Conservation (phyloP, 352 stramenopile species). For the Globisporangium iwayamae region DNA sequence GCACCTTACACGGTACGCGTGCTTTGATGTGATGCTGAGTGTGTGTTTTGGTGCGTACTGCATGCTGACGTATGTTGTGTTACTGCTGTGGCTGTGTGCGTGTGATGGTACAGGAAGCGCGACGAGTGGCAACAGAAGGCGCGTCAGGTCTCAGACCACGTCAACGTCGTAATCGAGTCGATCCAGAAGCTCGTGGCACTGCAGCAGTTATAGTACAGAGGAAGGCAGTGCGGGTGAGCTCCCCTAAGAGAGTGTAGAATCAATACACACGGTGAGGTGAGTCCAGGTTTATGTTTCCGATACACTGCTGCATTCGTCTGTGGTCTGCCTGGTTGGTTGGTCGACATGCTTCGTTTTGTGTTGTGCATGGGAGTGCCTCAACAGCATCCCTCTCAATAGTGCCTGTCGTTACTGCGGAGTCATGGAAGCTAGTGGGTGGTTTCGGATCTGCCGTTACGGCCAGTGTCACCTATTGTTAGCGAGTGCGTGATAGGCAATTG, state of each 20-base stretch:
- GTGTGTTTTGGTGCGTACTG: background rate
- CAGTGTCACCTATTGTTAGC: background rate
- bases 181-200: slow-evolving; percentile 74
- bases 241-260: background rate
- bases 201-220: slow-evolving; percentile 25
- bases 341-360: background rate
- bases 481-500: background rate
- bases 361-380: too few species aligned
- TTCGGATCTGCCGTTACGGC: background rate
- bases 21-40: background rate
- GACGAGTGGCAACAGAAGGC: slow-evolving; percentile 69
- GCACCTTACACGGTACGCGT: slow-evolving; percentile 44
- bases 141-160: slow-evolving; percentile 62
- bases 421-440: background rate
- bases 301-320: background rate
- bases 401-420: background rate
- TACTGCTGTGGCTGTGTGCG: background rate
- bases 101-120: slow-evolving; percentile 39
- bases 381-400: background rate
- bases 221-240: background rate
- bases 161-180: slow-evolving; percentile 69
- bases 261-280: slow-evolving; percentile 1
- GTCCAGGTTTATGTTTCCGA: background rate
- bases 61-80: background rate
- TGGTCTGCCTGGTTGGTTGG: background rate